Conservation (phyloP, 495 filamentous ascomycete genomes). For the Aspergillus egyptiacus region DNA sequence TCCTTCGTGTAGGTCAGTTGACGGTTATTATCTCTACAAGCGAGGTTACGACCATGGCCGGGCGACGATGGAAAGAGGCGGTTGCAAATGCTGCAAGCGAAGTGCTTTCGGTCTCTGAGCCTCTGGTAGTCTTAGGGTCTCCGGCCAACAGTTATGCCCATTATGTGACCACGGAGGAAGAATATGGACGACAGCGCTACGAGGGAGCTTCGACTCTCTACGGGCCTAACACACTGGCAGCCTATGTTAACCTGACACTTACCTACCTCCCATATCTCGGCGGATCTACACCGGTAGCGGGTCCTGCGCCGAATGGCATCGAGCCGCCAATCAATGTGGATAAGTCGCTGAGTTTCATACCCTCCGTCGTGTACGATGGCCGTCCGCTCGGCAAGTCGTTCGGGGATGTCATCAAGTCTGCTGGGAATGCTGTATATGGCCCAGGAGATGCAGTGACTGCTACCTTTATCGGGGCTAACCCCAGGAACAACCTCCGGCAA, state of each 20-base stretch:
- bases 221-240: conserved; percentile 84
- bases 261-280: conserved; percentile 65
- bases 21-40: conserved; percentile 83
- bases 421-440: conserved; percentile 42
- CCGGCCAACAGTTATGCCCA: conserved; percentile 95
- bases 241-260: conserved; percentile 81
- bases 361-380: conserved; percentile 70
- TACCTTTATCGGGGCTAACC: conserved; percentile 83
- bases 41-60: conserved; percentile 93
- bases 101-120: conserved; percentile 45
- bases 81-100: conserved; percentile 51
- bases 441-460: conserved; percentile 54
- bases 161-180: conserved; percentile 89
- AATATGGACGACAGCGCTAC: conserved; percentile 86
- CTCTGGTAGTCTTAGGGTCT: conserved; percentile 82
- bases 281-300: conserved; percentile 32
- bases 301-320: conserved; percentile 48
- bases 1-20: conserved; percentile 81
- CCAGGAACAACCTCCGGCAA: conserved; percentile 75
- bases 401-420: conserved; percentile 65
- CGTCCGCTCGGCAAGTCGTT: conserved; percentile 64
- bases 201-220: conserved; percentile 95
- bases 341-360: conserved; percentile 72
- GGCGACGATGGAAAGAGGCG: conserved; percentile 84
- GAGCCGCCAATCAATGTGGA: conserved; percentile 80